These are phyloP conservation scores for Lachnellula suecica DNA, from an alignment of 2,329 filamentous ascomycete genomes.

Conservation along the genomic window DNA sequence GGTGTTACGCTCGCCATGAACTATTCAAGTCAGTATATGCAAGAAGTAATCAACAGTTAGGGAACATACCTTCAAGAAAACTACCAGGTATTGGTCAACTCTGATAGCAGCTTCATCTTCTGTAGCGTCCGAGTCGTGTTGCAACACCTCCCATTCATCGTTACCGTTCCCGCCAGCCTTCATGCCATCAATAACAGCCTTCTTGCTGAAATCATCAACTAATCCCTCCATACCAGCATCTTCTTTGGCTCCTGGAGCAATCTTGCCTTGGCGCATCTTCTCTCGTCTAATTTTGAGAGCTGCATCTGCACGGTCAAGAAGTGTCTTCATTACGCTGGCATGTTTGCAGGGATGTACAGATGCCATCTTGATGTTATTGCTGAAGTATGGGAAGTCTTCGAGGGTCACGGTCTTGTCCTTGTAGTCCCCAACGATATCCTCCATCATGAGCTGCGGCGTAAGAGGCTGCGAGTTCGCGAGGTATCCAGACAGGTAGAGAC, in stretches of 20 bases:
- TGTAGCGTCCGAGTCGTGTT: constrained; percentile 56
- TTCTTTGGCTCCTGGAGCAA: constrained; percentile 38
- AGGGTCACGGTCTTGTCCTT: constrained; percentile 98
- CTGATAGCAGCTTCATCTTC: constrained; percentile 79
- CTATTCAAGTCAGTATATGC: constrained; percentile 43
- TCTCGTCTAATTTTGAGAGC: constrained; percentile 85
- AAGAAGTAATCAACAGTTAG: background rate
- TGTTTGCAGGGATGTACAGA: constrained; percentile 97
- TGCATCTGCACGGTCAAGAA: constrained; percentile 92
- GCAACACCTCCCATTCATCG: constrained; percentile 67
- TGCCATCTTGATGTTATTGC: constrained; percentile 90
- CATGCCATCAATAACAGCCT: constrained; percentile 36
- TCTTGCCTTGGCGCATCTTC: constrained; percentile 67
- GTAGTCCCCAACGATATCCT: constrained; percentile 94
- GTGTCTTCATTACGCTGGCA: constrained; percentile 95
- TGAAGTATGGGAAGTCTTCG: constrained; percentile 95
- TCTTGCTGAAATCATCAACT: constrained; percentile 73
- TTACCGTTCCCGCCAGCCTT: constrained; percentile 50
- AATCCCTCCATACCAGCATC: constrained; percentile 76
- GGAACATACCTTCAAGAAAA: constrained; percentile 70
- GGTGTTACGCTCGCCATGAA: constrained; percentile 90
- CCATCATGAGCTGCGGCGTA: constrained; percentile 85
- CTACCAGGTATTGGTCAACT: constrained; percentile 85
- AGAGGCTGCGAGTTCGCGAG: constrained; percentile 76
- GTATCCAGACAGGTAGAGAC: constrained; percentile 93